Evolutionary conservation across 495 filamentous ascomycete genomes (phyloP).

Genomic region (Margaritispora aquatica): DNA sequence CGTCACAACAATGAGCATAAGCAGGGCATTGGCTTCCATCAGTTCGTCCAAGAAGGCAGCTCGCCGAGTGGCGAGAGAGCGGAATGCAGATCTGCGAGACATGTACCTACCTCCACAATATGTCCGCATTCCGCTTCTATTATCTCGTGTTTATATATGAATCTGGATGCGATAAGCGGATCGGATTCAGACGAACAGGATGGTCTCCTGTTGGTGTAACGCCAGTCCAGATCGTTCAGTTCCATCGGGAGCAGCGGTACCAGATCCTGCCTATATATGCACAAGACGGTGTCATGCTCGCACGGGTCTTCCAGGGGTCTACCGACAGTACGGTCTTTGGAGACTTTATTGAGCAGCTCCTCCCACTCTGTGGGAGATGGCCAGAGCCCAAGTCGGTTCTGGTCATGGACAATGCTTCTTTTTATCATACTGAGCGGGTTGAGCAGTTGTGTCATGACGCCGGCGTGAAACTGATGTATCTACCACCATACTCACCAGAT

Average conservation of each 20-base stretch:
- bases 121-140: background rate
- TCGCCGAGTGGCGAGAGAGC: background rate
- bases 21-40: background rate
- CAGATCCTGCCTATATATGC: slow-evolving; percentile 38
- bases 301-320: slow-evolving; percentile 31
- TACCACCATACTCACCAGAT: slow-evolving; percentile 12
- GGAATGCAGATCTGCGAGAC: background rate
- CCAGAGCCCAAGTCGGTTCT: slow-evolving; percentile 35
- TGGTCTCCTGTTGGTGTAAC: background rate
- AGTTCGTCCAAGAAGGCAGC: background rate
- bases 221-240: background rate
- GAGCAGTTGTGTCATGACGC: slow-evolving; percentile 24
- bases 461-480: slow-evolving; percentile 8
- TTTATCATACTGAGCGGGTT: slow-evolving; percentile 29
- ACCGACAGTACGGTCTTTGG: slow-evolving; percentile 34
- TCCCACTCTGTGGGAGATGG: slow-evolving; percentile 30
- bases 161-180: background rate
- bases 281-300: slow-evolving; percentile 30
- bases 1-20: background rate
- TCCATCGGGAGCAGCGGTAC: slow-evolving; percentile 17
- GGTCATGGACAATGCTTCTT: slow-evolving; percentile 40
- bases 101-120: background rate
- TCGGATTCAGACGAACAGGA: background rate
- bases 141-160: background rate
- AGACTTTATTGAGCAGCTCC: slow-evolving; percentile 34